A percentile compares a stretch with the other conserved stretches of the same genome.
phyloP scores from a whole-genome alignment of 176 grass and related monocot genomes.

The Phragmites australis region DNA sequence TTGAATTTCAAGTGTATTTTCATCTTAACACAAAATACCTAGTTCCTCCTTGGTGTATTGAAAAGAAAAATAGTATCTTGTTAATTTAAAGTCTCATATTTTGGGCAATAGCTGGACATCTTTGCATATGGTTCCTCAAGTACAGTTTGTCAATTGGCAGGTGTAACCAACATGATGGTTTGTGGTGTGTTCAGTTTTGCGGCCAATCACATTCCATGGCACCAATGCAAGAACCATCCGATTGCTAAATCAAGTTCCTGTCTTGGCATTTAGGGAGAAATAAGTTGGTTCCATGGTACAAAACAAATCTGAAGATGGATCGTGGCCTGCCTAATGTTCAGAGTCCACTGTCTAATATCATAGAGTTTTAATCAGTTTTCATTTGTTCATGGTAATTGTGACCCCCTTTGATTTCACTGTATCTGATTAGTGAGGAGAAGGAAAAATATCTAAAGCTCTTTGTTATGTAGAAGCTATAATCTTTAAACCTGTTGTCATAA shows the following conservation, averaged over 20 bases:
- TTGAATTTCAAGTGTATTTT: neutral
- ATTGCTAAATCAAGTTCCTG: slow-evolving; percentile 28
- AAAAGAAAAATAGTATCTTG: neutral
- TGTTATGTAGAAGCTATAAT: no score
- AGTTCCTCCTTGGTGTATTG: neutral
- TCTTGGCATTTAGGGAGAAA: slow-evolving; percentile 35
- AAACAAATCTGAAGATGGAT: slow-evolving; percentile 29
- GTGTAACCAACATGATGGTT: slow-evolving; percentile 29
- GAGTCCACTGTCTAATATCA: neutral
- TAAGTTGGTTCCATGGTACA: slow-evolving; percentile 30
- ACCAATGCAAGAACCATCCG: slow-evolving; percentile 18
- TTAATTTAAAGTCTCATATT: neutral
- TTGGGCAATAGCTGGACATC: slow-evolving; percentile 4
- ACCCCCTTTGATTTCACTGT: neutral
- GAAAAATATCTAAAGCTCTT: no score
- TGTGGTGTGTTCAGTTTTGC: slow-evolving; percentile 37
- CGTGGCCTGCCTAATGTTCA: slow-evolving; percentile 2
- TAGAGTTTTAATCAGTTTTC: neutral
- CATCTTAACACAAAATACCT: neutral
- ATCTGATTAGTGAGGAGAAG: no score
- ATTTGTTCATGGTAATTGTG: neutral
- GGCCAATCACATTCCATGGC: slow-evolving; percentile 47
- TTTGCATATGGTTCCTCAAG: slow-evolving; percentile 30
- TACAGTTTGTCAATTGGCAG: slow-evolving; percentile 34
- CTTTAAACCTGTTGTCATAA: neutral